Conservation (phyloP, 2,329 filamentous ascomycete species). For the Claviceps sp. region DNA sequence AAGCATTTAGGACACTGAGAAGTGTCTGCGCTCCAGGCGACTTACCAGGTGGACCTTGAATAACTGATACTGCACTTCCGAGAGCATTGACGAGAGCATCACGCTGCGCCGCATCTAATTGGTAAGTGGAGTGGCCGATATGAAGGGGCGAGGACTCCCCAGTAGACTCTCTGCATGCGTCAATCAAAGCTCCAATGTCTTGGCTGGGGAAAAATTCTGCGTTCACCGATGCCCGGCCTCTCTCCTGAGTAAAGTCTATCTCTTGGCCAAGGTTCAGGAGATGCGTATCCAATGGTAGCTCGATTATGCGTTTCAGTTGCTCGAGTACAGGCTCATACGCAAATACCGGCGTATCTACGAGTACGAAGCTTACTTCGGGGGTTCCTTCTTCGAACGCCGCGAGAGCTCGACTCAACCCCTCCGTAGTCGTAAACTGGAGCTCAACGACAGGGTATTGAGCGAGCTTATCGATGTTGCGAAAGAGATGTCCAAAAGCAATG, state of each 20-base stretch:
- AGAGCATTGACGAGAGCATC: neutral
- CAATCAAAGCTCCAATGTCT: neutral
- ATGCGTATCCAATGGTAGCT: conserved; percentile 41
- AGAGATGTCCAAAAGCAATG: conserved; percentile 45
- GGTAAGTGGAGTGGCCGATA: neutral
- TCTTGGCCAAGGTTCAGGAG: conserved; percentile 24
- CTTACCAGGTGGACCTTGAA: neutral
- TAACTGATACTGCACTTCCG: neutral
- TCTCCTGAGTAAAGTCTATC: neutral
- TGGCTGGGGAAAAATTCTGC: neutral
- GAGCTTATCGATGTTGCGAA: conserved; percentile 36
- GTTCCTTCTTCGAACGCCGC: conserved; percentile 19
- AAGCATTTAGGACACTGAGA: neutral
- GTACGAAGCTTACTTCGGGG: conserved; percentile 30
- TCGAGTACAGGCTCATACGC: conserved; percentile 54
- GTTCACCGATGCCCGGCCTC: neutral
- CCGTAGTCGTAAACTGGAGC: conserved; percentile 35
- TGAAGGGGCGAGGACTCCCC: neutral
- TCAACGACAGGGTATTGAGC: conserved; percentile 28
- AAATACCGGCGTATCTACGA: conserved; percentile 54
- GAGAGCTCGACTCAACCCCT: conserved; percentile 33
- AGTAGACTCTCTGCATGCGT: neutral
- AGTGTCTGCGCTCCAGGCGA: neutral
- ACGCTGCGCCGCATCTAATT: neutral
- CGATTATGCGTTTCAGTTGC: conserved; percentile 39